Percentiles rank a stretch among this genome's conserved stretches.
Conservation (phyloP, 2,329 filamentous ascomycete genomes). For the Diaporthe ampelina region DNA sequence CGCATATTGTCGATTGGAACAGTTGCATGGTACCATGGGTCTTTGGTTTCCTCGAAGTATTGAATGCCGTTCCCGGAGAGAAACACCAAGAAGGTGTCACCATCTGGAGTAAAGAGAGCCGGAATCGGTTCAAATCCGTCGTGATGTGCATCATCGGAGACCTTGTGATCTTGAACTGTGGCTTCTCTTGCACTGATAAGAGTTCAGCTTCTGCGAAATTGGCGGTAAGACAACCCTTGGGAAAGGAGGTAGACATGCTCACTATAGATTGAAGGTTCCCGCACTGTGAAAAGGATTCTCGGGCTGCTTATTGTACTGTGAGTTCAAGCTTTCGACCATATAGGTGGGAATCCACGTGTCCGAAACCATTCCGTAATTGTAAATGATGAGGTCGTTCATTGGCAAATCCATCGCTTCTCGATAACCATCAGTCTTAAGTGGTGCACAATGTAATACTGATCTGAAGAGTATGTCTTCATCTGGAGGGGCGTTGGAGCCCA, state of each 20-base stretch:
- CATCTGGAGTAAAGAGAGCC: background rate
- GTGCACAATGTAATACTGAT: slow-evolving; percentile 24
- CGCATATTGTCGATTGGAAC: rapidly evolving
- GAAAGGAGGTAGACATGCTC: no score
- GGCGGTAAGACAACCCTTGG: no score
- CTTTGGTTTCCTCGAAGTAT: background rate
- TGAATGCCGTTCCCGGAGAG: slow-evolving; percentile 26
- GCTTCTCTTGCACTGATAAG: background rate
- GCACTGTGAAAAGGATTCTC: background rate
- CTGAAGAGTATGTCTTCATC: slow-evolving; percentile 40
- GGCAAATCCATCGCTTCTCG: background rate
- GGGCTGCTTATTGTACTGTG: background rate
- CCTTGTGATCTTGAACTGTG: no score
- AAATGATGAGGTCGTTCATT: background rate
- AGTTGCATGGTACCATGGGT: slow-evolving; percentile 38
- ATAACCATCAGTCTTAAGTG: slow-evolving; percentile 28
- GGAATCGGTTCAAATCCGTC: no score
- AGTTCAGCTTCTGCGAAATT: no score
- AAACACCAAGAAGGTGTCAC: slow-evolving; percentile 29
- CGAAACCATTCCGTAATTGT: background rate
- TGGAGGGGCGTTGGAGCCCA: slow-evolving; percentile 43
- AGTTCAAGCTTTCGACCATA: background rate
- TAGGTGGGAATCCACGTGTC: background rate
- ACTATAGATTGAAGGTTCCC: background rate
- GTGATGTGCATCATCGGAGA: no score